Conservation (phyloP, 2,329 filamentous ascomycete genomes). For the Hypoxylon sp. region DNA sequence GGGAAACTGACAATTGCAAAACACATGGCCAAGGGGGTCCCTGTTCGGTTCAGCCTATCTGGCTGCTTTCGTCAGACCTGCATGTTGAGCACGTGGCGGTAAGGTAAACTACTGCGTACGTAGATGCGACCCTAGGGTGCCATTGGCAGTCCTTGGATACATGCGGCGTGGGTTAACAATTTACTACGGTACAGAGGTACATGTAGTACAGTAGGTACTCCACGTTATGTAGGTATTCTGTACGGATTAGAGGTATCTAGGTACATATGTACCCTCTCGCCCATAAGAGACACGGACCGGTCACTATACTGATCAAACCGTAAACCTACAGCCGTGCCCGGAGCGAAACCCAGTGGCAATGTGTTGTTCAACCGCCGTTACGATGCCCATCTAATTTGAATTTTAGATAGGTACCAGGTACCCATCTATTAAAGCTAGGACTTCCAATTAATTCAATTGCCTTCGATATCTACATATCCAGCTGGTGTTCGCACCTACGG, state of each 20-base stretch:
- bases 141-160: constrained; percentile 22
- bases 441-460: neutral
- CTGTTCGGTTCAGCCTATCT: constrained; percentile 39
- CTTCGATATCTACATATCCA: neutral
- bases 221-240: no score
- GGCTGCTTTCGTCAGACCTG: constrained; percentile 45
- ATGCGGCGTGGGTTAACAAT: constrained; percentile 15
- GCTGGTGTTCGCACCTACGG: neutral
- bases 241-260: no score
- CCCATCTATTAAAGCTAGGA: neutral
- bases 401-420: no score
- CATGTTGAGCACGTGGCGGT: constrained; percentile 46
- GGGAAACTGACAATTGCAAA: constrained; percentile 37
- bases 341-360: neutral
- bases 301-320: constrained; percentile 13
- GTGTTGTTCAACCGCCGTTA: neutral
- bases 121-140: constrained; percentile 36
- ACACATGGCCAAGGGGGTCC: constrained; percentile 43
- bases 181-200: neutral
- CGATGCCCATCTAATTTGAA: no score
- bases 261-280: neutral
- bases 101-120: constrained; percentile 33
- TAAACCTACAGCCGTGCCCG: constrained; percentile 1
- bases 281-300: constrained; percentile 26
- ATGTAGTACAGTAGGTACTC: no score